A percentile compares a stretch with the other conserved stretches of the same genome.
Conservation (phyloP, 176 grass and related monocot genomes). For the Zea mays region DNA sequence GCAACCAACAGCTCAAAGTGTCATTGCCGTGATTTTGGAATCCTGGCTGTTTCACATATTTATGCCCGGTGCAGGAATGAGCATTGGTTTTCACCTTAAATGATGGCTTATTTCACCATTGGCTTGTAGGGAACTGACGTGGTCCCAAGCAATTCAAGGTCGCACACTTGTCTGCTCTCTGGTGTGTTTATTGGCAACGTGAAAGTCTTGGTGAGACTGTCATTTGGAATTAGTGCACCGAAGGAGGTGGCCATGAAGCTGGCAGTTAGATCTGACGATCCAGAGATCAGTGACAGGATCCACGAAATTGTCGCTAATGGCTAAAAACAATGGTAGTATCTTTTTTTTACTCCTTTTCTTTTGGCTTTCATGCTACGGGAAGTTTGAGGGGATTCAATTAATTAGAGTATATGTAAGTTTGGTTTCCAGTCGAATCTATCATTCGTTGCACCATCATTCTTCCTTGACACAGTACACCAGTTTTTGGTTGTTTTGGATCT, state of each 20-base stretch:
- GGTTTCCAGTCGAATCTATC: constrained; percentile 31
- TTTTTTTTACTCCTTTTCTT: constrained; percentile 33
- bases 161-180: constrained; percentile 86
- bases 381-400: constrained; percentile 47
- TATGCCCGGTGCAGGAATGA: too few relatives aligned
- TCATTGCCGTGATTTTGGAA: neutral
- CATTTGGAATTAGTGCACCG: constrained; percentile 83
- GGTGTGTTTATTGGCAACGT: constrained; percentile 78
- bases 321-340: constrained; percentile 38
- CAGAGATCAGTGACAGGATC: constrained; percentile 82
- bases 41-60: neutral
- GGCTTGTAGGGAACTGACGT: constrained; percentile 77
- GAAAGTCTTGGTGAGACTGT: constrained; percentile 79
- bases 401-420: constrained; percentile 53
- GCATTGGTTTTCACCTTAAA: neutral
- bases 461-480: neutral
- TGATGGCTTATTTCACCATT: neutral
- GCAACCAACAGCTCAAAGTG: neutral
- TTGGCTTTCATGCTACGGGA: constrained; percentile 29
- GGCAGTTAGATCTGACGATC: constrained; percentile 86
- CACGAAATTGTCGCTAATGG: constrained; percentile 92
- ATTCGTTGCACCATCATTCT: constrained; percentile 37
- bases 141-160: constrained; percentile 89
- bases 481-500: constrained; percentile 43
- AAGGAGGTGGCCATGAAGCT: constrained; percentile 99